phyloP scores from a whole-genome alignment of 352 stramenopile genomes.

The Phytophthora citricola region DNA sequence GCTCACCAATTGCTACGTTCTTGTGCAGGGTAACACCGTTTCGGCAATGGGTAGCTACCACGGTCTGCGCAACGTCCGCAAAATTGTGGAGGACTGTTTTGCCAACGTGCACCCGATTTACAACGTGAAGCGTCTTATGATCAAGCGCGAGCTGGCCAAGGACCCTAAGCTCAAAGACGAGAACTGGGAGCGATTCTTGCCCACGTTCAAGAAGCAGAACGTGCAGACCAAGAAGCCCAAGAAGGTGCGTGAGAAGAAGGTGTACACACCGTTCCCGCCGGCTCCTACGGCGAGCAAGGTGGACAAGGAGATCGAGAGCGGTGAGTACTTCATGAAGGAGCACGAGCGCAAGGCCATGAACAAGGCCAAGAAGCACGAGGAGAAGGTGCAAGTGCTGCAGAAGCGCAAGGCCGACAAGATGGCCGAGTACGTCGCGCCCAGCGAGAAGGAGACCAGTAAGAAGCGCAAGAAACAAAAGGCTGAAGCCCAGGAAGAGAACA shows the following conservation, averaged over 20 bases:
- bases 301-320: constrained; percentile 98
- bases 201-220: constrained; percentile 99
- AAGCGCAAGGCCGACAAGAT: constrained; percentile 80
- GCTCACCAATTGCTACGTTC: constrained; percentile 99
- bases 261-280: constrained; percentile 99
- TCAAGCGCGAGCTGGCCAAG: constrained; percentile 99
- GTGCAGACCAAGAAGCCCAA: constrained; percentile 96
- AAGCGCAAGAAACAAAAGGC: constrained; percentile 83
- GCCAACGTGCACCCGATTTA: constrained; percentile 99
- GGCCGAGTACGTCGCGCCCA: constrained; percentile 76
- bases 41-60: constrained; percentile 89
- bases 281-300: constrained; percentile 96
- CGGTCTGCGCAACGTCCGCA: constrained; percentile 94
- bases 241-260: constrained; percentile 92
- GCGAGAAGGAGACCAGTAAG: constrained; percentile 77
- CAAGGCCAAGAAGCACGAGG: constrained; percentile 87
- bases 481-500: constrained; percentile 48
- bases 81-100: constrained; percentile 99
- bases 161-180: constrained; percentile 97
- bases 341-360: constrained; percentile 94
- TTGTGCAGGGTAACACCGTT: constrained; percentile 99
- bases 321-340: constrained; percentile 99
- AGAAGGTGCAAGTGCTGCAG: constrained; percentile 63
- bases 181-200: constrained; percentile 99
- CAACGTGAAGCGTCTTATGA: constrained; percentile 99